Conservation (phyloP, 1,139 yeast species). For the Taphrina confusa region DNA sequence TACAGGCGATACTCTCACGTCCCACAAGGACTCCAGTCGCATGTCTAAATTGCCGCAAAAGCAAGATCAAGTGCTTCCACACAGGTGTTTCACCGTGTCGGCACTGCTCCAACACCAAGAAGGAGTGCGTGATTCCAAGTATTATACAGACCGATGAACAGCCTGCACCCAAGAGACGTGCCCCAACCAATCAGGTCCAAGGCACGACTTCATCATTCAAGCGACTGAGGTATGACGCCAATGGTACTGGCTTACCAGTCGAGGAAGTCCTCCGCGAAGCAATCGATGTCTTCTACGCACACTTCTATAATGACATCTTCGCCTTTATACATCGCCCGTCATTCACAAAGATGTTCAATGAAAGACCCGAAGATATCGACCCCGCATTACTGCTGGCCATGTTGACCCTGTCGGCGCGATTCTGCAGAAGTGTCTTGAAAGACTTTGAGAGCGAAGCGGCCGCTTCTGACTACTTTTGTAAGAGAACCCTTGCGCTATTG, state of each 20-base stretch:
- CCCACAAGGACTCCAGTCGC: conserved; percentile 32
- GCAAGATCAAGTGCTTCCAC: conserved; percentile 31
- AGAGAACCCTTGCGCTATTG: conserved; percentile 23
- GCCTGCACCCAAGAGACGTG: conserved; percentile 30
- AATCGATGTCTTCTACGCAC: conserved; percentile 23
- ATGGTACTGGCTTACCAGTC: conserved; percentile 20
- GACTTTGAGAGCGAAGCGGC: conserved; percentile 33
- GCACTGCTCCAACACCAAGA: conserved; percentile 28
- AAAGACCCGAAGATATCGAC: conserved; percentile 23
- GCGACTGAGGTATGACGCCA: conserved; percentile 20
- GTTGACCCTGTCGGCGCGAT: conserved; percentile 29
- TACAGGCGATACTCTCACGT: conserved; percentile 7
- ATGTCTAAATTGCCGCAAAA: conserved; percentile 26
- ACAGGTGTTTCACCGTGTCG: conserved; percentile 32
- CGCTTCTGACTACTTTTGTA: conserved; percentile 31
- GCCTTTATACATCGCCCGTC: conserved; percentile 28
- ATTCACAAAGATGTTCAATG: conserved; percentile 16
- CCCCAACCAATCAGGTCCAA: conserved; percentile 20
- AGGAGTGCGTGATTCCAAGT: conserved; percentile 29
- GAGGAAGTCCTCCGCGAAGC: conserved; percentile 27
- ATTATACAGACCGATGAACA: conserved; percentile 20
- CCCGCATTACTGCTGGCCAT: conserved; percentile 29
- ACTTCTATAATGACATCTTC: conserved; percentile 31
- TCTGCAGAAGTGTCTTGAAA: conserved; percentile 21
- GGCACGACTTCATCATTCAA: conserved; percentile 22